Evolutionary conservation across 129 eudicot genomes (phyloP).

Genomic region (carrot (Daucus carota)): DH1_v3.0 NC_030385.2:44088001-44088500

Average conservation of each 20-base stretch:
- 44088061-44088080: neutral
- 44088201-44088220: neutral
- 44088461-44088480: neutral
- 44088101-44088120: neutral
- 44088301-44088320: neutral
- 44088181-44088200: neutral
- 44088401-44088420: neutral
- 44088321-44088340: neutral
- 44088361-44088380: neutral
- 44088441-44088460: neutral
- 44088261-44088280: neutral
- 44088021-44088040: neutral
- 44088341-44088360: neutral
- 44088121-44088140: neutral
- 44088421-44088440: neutral
- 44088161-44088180: neutral
- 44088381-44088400: neutral
- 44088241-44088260: neutral
- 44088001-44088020: conserved; percentile 24
- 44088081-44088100: neutral
- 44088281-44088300: neutral
- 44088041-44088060: neutral
- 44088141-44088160: neutral
- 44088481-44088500: neutral
- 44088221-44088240: neutral